These are phyloP conservation scores for Penicillium sp. DNA, from an alignment of 2,329 filamentous ascomycete species.

Conservation along the genomic window DNA sequence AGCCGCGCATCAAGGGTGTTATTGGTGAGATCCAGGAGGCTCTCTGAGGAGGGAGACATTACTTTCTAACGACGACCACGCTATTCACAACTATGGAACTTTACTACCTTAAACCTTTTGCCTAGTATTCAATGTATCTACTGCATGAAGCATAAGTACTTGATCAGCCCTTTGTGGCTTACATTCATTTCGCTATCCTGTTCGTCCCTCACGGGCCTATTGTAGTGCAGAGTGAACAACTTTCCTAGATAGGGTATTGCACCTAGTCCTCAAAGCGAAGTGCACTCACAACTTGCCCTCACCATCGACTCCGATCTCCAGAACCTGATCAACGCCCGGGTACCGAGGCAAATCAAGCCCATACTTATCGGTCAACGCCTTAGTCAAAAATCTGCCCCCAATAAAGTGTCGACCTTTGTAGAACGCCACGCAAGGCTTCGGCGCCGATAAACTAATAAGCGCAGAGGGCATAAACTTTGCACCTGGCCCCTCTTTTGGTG, in stretches of 20 bases:
- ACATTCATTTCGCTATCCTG: too few relatives aligned
- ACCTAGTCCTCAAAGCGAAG: neutral
- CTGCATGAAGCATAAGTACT: neutral
- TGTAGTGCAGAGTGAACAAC: neutral
- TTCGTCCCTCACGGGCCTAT: too few relatives aligned
- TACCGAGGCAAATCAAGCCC: slow-evolving; percentile 80
- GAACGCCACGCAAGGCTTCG: slow-evolving; percentile 82
- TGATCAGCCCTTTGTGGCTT: neutral
- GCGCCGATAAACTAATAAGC: slow-evolving; percentile 86
- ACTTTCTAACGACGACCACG: slow-evolving; percentile 20
- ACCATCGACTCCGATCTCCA: slow-evolving; percentile 63
- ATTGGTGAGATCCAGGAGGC: slow-evolving; percentile 59
- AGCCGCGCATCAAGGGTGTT: slow-evolving; percentile 62
- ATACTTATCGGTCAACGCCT: slow-evolving; percentile 80
- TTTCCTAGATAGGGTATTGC: neutral
- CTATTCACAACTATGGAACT: slow-evolving; percentile 4
- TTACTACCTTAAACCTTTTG: neutral
- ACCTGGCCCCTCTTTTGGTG: slow-evolving; percentile 74
- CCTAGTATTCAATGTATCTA: neutral
- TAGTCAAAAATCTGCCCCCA: slow-evolving; percentile 84
- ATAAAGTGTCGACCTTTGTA: slow-evolving; percentile 90
- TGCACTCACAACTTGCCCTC: slow-evolving; percentile 36
- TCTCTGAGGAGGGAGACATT: slow-evolving; percentile 15
- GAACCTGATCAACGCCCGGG: slow-evolving; percentile 82
- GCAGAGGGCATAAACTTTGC: slow-evolving; percentile 77